A percentile compares a stretch with the other conserved stretches of the same genome.
Conservation (phyloP, 1,284 basidiomycete species). For the Coniferiporia weirii region DNA sequence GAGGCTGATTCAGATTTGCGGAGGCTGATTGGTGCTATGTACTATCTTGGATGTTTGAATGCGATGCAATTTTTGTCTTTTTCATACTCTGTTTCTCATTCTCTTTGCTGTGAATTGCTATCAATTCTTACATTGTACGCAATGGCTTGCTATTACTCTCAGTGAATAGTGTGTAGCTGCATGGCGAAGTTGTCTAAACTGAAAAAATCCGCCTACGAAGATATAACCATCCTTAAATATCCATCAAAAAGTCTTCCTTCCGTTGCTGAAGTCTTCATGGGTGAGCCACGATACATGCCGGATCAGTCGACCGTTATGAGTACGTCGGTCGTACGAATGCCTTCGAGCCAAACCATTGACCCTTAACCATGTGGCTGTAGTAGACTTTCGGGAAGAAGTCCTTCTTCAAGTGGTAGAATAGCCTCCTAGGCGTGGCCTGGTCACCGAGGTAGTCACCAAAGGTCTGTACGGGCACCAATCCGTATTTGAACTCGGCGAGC, state of each 20-base stretch:
- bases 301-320: neutral
- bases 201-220: too few relatives aligned
- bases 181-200: too few relatives aligned
- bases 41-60: neutral
- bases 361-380: conserved; percentile 78
- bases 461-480: conserved; percentile 79
- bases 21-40: neutral
- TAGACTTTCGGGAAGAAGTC: conserved; percentile 88
- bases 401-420: conserved; percentile 93
- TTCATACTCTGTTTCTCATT: neutral
- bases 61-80: neutral
- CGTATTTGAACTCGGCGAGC: conserved; percentile 90
- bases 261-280: too few relatives aligned
- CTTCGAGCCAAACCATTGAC: conserved; percentile 62
- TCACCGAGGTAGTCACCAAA: conserved; percentile 66
- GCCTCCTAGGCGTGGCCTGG: conserved; percentile 61
- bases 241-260: too few relatives aligned
- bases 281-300: neutral
- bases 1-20: neutral
- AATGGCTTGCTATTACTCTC: neutral
- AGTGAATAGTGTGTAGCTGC: neutral
- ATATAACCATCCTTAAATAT: too few relatives aligned
- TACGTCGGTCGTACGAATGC: conserved; percentile 47
- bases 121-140: neutral
- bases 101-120: neutral